These are phyloP conservation scores for Komagataella mondaviorum DNA, from an alignment of 805 yeast genomes.

Conservation along the genomic window DNA sequence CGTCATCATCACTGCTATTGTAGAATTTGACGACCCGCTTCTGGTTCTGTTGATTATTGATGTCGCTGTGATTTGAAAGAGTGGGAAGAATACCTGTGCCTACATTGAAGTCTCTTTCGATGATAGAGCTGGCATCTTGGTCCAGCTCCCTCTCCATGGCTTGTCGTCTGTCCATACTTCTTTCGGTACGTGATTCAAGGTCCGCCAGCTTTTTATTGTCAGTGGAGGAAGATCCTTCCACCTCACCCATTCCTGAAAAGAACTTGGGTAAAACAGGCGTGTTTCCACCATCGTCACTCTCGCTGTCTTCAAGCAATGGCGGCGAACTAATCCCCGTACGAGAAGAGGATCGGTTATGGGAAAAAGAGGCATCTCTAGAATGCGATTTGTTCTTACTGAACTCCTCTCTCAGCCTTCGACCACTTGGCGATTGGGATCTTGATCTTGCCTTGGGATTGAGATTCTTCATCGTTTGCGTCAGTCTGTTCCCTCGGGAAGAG, in stretches of 20 bases:
- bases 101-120: neutral
- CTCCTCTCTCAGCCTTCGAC: neutral
- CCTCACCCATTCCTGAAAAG: neutral
- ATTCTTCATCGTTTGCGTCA: neutral
- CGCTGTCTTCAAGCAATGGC: neutral
- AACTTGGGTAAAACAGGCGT: neutral
- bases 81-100: neutral
- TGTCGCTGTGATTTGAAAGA: neutral
- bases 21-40: neutral
- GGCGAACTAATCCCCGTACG: neutral
- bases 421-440: neutral
- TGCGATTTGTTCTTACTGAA: neutral
- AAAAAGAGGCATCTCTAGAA: neutral
- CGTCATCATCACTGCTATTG: neutral
- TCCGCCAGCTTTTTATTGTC: neutral
- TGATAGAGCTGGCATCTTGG: neutral
- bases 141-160: neutral
- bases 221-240: neutral
- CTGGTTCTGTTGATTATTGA: neutral
- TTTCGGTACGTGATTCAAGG: neutral
- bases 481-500: neutral
- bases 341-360: neutral
- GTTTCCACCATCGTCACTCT: neutral
- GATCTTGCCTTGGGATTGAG: neutral
- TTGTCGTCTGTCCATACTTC: neutral